These are phyloP conservation scores for Suillus paluster DNA, from an alignment of 768 basidiomycete species.

Conservation along the genomic window DNA sequence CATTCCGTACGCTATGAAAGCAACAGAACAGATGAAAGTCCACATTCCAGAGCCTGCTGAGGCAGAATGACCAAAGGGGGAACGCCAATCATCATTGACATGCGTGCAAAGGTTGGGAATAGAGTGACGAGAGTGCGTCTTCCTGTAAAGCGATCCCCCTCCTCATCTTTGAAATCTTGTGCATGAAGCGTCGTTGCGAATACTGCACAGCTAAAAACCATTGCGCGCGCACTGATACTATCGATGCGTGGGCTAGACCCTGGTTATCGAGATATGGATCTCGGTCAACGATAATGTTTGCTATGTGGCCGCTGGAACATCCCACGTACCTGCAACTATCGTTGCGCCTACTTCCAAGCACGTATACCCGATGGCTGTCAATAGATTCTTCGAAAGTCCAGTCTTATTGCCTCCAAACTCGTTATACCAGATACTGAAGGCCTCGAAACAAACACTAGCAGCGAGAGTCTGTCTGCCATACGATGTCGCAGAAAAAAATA, in stretches of 20 bases:
- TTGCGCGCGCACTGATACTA: slow-evolving; percentile 23
- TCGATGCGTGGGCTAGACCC: slow-evolving; percentile 11
- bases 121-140: slow-evolving; percentile 43
- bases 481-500: slow-evolving; percentile 27
- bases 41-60: slow-evolving; percentile 10
- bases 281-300: background rate
- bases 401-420: slow-evolving; percentile 28
- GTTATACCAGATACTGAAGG: slow-evolving; percentile 34
- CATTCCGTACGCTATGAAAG: slow-evolving; percentile 4
- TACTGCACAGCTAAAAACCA: slow-evolving; percentile 25
- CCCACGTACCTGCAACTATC: slow-evolving; percentile 27
- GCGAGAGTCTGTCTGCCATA: slow-evolving; percentile 31
- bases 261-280: slow-evolving; percentile 17
- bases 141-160: slow-evolving; percentile 37
- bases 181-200: slow-evolving; percentile 30
- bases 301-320: too few relatives aligned
- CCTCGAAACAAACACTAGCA: slow-evolving; percentile 29
- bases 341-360: slow-evolving; percentile 33
- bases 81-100: slow-evolving; percentile 9
- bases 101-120: slow-evolving; percentile 27
- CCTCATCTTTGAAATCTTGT: slow-evolving; percentile 35
- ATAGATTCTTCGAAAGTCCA: slow-evolving; percentile 26
- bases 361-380: slow-evolving; percentile 32
- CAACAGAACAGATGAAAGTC: background rate
- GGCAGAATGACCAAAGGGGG: slow-evolving; percentile 12